phyloP scores from a whole-genome alignment of 2,329 filamentous ascomycete species.

The Rachicladosporium sp. region DNA sequence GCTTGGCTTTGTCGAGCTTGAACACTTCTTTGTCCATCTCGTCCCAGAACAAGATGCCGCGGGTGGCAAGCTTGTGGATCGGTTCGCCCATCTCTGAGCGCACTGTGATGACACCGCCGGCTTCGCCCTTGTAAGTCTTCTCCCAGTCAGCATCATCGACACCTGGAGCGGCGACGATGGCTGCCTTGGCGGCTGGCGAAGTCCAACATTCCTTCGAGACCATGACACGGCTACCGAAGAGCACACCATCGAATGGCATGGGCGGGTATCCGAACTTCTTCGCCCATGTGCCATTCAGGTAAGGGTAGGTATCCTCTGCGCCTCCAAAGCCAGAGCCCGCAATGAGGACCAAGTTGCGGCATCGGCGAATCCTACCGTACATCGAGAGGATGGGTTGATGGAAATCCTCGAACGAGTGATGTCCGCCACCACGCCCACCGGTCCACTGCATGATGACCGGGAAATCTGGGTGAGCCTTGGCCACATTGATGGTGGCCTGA shows the following conservation, averaged over 20 bases:
- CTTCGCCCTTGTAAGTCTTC: constrained; percentile 80
- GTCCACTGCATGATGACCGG: constrained; percentile 94
- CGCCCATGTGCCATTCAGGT: constrained; percentile 83
- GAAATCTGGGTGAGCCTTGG: constrained; percentile 85
- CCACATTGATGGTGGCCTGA: constrained; percentile 81
- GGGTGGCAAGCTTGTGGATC: constrained; percentile 95
- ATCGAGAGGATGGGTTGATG: constrained; percentile 83
- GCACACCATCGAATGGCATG: constrained; percentile 87
- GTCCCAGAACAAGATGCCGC: constrained; percentile 91
- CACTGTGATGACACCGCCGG: constrained; percentile 91
- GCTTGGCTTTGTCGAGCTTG: constrained; percentile 87
- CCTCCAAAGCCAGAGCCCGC: constrained; percentile 88
- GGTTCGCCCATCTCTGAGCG: constrained; percentile 98
- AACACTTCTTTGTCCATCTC: constrained; percentile 99
- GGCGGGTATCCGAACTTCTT: constrained; percentile 72
- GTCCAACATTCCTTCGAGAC: constrained; percentile 86
- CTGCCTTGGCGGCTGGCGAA: constrained; percentile 75
- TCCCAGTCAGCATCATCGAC: constrained; percentile 78
- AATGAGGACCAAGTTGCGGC: constrained; percentile 75
- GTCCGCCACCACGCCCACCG: constrained; percentile 81
- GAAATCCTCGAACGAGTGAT: constrained; percentile 93
- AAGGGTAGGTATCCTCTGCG: constrained; percentile 81
- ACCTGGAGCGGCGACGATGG: constrained; percentile 75
- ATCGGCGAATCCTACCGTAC: constrained; percentile 78
- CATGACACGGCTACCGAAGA: constrained; percentile 92